Evolutionary conservation across 2,329 filamentous ascomycete species (phyloP), one percentile per base, ranked within the genome.

Genomic region (Cladosporium sp.): DNA sequence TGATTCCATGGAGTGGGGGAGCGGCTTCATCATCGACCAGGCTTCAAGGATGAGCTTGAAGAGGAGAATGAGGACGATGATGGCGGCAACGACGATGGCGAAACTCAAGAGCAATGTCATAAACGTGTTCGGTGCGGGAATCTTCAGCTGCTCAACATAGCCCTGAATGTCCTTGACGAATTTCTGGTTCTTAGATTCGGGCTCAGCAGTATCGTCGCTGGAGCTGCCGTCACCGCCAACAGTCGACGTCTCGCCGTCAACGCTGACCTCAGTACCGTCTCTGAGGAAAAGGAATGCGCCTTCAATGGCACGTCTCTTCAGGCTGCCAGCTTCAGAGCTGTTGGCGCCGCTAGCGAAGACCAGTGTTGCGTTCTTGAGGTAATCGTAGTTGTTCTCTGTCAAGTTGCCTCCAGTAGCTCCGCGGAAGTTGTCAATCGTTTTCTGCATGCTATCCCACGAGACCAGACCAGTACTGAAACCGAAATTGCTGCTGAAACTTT

Each of bases 41-140:
- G 83, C 76, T 72, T 97, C 93, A 46, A 98, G 81, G 48, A 96
- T 82, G 54, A 95, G 83, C 75, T 97, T 98, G 72, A 95, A 80
- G 4, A 97, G 79, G 28, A 97, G 77, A 59, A 97, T 91, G 22
- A 87, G 83, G 19, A 95, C 87, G 41, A 87, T 85, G 59, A 96
- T 92, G 33, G 81, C 81, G 3, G 84, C 91, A 58, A 97, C 82
- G 49, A 95, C 78, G 59, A 95, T 93, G 57, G 89, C 88, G 56
- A 95, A 92, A 55, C 96, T 76, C 48, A 97, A 76, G 1, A 97
- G 79, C 4, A 95, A 84, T 0, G 89, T 96, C 91, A 98, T 95
- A 74, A 97, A 97, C 1, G 89, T 90, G 73, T 96, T 95, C 45
- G 87, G 84, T 61, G 87, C 82, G 14, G 93, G 93, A 49, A 97